Percentiles rank a stretch among this genome's conserved stretches.
Evolutionary conservation across 192 early-diverging fungal genomes (phyloP).

Genomic region (Podila horticola): DNA sequence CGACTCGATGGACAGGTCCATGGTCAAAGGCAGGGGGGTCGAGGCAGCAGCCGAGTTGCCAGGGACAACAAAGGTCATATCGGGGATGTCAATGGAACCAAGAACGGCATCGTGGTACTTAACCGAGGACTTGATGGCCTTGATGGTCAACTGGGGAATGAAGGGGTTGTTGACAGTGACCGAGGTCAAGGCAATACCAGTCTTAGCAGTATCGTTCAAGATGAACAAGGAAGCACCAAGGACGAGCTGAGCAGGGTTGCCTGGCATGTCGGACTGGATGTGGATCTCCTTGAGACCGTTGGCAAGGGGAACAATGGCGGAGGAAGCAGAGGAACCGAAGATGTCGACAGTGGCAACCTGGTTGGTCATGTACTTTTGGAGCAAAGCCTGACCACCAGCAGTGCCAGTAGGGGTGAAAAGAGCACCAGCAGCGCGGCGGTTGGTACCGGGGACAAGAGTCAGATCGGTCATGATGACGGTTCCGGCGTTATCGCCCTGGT

Average conservation of each 20-base stretch:
- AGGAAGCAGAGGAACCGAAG: conserved; percentile 55
- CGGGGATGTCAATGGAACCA: conserved; percentile 60
- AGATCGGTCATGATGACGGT: conserved; percentile 55
- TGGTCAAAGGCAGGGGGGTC: conserved; percentile 51
- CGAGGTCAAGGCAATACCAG: conserved; percentile 54
- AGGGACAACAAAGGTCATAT: conserved; percentile 47
- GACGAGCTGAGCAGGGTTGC: conserved; percentile 58
- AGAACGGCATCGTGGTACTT: conserved; percentile 53
- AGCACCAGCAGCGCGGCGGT: conserved; percentile 54
- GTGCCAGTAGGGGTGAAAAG: conserved; percentile 59
- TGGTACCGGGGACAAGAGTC: conserved; percentile 56
- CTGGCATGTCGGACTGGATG: conserved; percentile 60
- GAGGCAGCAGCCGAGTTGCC: conserved; percentile 53
- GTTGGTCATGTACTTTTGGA: conserved; percentile 63
- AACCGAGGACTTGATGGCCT: conserved; percentile 57
- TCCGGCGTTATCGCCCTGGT: conserved; percentile 55
- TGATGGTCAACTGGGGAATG: conserved; percentile 57
- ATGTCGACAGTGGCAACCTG: conserved; percentile 53
- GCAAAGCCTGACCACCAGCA: conserved; percentile 55
- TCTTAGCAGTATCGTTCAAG: conserved; percentile 50
- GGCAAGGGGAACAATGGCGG: conserved; percentile 56
- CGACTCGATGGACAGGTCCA: conserved; percentile 62
- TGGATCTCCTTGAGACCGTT: conserved; percentile 52
- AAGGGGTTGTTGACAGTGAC: conserved; percentile 68
- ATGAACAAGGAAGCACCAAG: conserved; percentile 55